These are phyloP conservation scores for Letharia columbiana DNA, from an alignment of 495 filamentous ascomycete genomes.

Conservation along the genomic window DNA sequence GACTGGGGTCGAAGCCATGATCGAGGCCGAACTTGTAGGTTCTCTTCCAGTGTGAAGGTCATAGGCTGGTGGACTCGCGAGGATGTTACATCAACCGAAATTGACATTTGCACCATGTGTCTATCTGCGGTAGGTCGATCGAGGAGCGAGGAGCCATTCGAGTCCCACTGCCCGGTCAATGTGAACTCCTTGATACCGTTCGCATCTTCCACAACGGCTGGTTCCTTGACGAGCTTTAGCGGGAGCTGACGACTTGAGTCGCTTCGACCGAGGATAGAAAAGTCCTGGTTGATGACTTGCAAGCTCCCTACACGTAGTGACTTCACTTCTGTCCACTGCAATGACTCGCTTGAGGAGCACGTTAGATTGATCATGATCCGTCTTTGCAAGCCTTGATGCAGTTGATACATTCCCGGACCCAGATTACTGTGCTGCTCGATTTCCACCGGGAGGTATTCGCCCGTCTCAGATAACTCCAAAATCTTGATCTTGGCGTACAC, in stretches of 20 bases:
- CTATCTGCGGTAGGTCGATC: conserved; percentile 85
- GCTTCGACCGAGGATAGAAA: conserved; percentile 72
- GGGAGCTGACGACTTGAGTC: conserved; percentile 62
- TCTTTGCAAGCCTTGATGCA: conserved; percentile 91
- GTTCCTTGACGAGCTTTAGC: conserved; percentile 65
- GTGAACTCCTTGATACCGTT: conserved; percentile 89
- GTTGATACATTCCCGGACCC: conserved; percentile 81
- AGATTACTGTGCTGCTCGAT: conserved; percentile 75
- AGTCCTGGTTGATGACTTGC: conserved; percentile 71
- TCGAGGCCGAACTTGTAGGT: conserved; percentile 74
- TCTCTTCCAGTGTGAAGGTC: conserved; percentile 70
- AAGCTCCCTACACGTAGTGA: conserved; percentile 69
- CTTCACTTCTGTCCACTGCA: conserved; percentile 77
- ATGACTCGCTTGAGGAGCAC: conserved; percentile 76
- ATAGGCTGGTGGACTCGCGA: conserved; percentile 73
- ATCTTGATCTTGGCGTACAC: conserved; percentile 81
- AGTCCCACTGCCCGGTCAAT: conserved; percentile 89
- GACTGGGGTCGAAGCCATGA: conserved; percentile 75
- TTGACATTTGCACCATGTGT: conserved; percentile 79
- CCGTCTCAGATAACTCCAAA: conserved; percentile 80
- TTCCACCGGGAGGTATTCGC: conserved; percentile 86
- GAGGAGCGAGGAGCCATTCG: conserved; percentile 80
- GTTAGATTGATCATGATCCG: conserved; percentile 77
- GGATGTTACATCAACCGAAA: conserved; percentile 75
- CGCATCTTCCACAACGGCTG: conserved; percentile 67